These are phyloP conservation scores for Acanthamoeba lenticulata DNA, from an alignment of 208 protist genomes.

Conservation along the genomic window DNA sequence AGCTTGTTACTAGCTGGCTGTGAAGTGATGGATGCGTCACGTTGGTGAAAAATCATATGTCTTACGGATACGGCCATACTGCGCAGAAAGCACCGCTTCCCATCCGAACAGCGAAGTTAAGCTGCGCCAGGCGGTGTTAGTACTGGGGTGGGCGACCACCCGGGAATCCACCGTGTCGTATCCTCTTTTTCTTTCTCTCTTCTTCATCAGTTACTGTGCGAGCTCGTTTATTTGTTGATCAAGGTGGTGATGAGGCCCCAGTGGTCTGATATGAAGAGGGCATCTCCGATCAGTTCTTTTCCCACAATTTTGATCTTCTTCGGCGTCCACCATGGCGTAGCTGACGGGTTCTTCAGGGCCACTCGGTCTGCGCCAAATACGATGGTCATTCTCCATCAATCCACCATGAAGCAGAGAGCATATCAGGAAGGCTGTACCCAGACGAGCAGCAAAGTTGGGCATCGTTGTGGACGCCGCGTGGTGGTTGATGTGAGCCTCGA, in stretches of 20 bases:
- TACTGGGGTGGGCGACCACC: too few species aligned
- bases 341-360: background rate
- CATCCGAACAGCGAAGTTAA: too few species aligned
- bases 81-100: too few species aligned
- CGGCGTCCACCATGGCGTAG: background rate
- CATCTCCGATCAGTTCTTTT: background rate
- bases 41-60: too few species aligned
- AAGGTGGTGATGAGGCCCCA: constrained; percentile 20
- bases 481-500: background rate
- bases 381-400: background rate
- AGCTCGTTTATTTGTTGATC: background rate
- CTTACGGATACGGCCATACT: too few species aligned
- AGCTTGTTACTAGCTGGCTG: too few species aligned
- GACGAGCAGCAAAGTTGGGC: background rate
- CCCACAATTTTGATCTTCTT: background rate
- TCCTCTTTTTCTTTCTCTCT: too few species aligned
- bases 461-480: background rate
- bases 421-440: background rate
- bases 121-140: too few species aligned
- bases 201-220: too few species aligned
- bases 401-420: background rate
- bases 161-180: too few species aligned
- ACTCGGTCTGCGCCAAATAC: background rate
- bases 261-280: background rate
- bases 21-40: too few species aligned